Percentiles rank a stretch among this genome's conserved stretches.
These are phyloP conservation scores for Haematococcus lacustris DNA, from an alignment of 139 green algal genomes.

Conservation along the genomic window DNA sequence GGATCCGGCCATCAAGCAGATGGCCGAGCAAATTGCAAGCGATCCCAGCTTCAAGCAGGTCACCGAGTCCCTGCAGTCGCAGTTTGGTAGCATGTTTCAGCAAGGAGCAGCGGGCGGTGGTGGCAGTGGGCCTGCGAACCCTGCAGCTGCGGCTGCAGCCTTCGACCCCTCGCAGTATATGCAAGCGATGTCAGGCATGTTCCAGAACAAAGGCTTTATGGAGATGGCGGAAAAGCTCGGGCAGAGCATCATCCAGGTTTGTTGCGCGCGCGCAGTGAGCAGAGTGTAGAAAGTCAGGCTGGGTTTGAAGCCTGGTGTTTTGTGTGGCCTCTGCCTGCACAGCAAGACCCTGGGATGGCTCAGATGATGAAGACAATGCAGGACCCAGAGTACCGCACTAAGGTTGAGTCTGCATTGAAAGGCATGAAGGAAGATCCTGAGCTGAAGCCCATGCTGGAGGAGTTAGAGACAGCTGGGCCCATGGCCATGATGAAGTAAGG, in stretches of 20 bases:
- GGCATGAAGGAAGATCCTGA: constrained; percentile 88
- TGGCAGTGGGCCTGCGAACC: constrained; percentile 5
- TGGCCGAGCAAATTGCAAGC: constrained; percentile 75
- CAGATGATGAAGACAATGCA: constrained; percentile 67
- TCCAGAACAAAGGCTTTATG: constrained; percentile 74
- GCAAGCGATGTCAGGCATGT: constrained; percentile 69
- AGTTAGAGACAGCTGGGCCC: constrained; percentile 87
- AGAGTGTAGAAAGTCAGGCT: too few relatives aligned
- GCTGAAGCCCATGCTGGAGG: constrained; percentile 81
- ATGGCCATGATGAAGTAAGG: constrained; percentile 96
- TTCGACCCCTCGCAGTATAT: constrained; percentile 69
- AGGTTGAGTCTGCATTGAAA: constrained; percentile 60
- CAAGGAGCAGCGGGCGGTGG: constrained; percentile 8
- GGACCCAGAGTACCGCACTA: constrained; percentile 48
- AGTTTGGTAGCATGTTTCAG: constrained; percentile 40
- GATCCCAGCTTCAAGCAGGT: constrained; percentile 65
- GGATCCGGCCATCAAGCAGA: constrained; percentile 70
- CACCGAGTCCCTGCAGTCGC: constrained; percentile 54
- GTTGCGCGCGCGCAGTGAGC: not conserved
- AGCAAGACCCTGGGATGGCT: constrained; percentile 65
- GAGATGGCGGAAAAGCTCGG: constrained; percentile 80
- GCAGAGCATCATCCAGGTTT: constrained; percentile 71
- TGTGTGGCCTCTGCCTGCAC: not conserved
- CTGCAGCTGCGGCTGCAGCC: constrained; percentile 8
- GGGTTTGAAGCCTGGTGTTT: too few relatives aligned